These are phyloP conservation scores for Trametes meyenii DNA, from an alignment of 768 basidiomycete genomes.

Conservation along the genomic window DNA sequence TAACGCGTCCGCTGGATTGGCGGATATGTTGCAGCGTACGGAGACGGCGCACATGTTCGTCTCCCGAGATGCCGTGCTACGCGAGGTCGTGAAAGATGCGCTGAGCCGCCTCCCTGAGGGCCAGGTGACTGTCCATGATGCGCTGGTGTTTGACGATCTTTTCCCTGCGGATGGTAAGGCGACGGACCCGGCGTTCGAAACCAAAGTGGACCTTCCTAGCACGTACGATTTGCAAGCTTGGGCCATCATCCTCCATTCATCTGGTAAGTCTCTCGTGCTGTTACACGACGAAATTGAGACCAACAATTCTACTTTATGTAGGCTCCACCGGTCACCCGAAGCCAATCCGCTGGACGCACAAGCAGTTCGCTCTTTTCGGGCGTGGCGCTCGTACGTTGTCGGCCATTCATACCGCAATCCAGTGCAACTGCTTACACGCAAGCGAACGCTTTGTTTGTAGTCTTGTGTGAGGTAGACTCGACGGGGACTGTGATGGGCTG, in stretches of 20 bases:
- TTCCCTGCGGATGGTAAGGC: background rate
- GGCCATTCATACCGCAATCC: too few species aligned
- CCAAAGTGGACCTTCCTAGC: background rate
- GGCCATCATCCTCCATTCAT: slow-evolving; percentile 18
- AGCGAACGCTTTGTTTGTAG: background rate
- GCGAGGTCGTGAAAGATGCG: background rate
- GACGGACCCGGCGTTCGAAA: background rate
- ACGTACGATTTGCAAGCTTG: background rate
- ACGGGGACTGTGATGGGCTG: slow-evolving; percentile 14
- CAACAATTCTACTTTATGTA: background rate
- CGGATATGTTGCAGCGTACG: slow-evolving; percentile 31
- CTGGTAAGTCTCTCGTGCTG: background rate
- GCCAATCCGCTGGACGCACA: slow-evolving; percentile 17
- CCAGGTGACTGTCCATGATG: slow-evolving; percentile 1
- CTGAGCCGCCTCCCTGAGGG: background rate
- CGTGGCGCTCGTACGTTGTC: background rate
- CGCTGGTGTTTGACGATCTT: slow-evolving; percentile 15
- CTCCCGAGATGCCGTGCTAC: slow-evolving; percentile 9
- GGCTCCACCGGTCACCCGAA: slow-evolving; percentile 28
- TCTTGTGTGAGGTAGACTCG: slow-evolving; percentile 2
- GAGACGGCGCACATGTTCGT: slow-evolving; percentile 11
- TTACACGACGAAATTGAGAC: background rate
- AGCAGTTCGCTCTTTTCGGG: background rate
- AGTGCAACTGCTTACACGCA: background rate
- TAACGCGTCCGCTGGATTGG: slow-evolving; percentile 35